A percentile compares a stretch with the other conserved stretches of the same genome.
Evolutionary conservation across 2,329 filamentous ascomycete genomes (phyloP).

Genomic region (Coniella lustricola): DNA sequence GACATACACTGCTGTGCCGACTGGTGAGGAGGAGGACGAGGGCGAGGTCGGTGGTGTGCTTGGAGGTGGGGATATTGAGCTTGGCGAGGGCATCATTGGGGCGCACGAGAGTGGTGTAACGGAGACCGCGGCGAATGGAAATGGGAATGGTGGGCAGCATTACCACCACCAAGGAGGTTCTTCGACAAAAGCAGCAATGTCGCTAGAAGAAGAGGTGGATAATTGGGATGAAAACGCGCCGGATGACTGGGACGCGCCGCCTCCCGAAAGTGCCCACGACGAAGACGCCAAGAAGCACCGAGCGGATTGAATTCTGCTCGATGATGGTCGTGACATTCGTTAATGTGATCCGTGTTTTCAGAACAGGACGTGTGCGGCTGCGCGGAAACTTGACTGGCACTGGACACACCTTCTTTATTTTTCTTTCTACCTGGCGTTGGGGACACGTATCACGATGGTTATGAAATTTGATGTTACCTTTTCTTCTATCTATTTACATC

Average conservation of each 20-base stretch:
- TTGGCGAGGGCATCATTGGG: conserved; percentile 50
- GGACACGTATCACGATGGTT: not conserved
- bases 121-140: conserved; percentile 16
- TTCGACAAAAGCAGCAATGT: conserved; percentile 27
- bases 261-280: conserved; percentile 19
- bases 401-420: not conserved
- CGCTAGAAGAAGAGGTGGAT: conserved; percentile 76
- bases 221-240: conserved; percentile 84
- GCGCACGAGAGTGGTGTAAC: conserved; percentile 61
- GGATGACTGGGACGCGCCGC: conserved; percentile 49
- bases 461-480: not conserved
- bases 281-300: conserved; percentile 21
- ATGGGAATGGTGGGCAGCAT: conserved; percentile 22
- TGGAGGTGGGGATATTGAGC: conserved; percentile 69
- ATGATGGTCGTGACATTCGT: no score
- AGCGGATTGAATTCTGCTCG: conserved; percentile 20
- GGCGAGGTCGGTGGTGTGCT: conserved; percentile 61
- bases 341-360: no score
- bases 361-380: not conserved
- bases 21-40: conserved; percentile 43
- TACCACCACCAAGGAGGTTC: no score
- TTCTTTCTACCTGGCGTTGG: conserved; percentile 1
- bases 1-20: conserved; percentile 63
- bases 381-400: not conserved
- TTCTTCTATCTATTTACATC: not conserved